Conservation (phyloP, 2,329 filamentous ascomycete species). For the Exophiala lecanii-corni region DNA sequence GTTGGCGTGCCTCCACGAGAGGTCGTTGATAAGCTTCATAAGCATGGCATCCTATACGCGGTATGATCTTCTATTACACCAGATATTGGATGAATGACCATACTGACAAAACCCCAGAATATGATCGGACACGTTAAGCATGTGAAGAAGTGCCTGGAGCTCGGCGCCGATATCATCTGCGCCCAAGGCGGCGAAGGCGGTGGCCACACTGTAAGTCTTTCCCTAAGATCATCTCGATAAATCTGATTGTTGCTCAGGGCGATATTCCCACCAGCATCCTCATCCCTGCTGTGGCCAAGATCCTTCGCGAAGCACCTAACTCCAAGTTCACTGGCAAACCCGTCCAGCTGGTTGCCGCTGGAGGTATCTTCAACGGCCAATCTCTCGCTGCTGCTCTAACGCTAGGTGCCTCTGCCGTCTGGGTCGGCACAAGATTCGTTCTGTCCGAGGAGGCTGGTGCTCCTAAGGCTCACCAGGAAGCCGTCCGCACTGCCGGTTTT, state of each 20-base stretch:
- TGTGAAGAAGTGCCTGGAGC: slow-evolving; percentile 88
- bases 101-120: slow-evolving; percentile 68
- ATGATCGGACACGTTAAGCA: slow-evolving; percentile 99
- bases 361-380: slow-evolving; percentile 90
- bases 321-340: slow-evolving; percentile 80
- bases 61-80: slow-evolving; percentile 4
- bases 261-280: slow-evolving; percentile 87
- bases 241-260: slow-evolving; percentile 42
- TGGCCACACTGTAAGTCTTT: slow-evolving; percentile 60
- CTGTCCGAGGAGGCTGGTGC: slow-evolving; percentile 91
- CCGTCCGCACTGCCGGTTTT: slow-evolving; percentile 83
- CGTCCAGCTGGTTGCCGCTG: slow-evolving; percentile 88
- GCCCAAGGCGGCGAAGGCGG: slow-evolving; percentile 97
- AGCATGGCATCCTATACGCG: slow-evolving; percentile 64
- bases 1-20: slow-evolving; percentile 87
- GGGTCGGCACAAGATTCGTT: slow-evolving; percentile 96
- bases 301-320: slow-evolving; percentile 68
- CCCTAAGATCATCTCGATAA: slow-evolving; percentile 32
- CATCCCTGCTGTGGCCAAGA: slow-evolving; percentile 84
- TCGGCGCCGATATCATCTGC: slow-evolving; percentile 94
- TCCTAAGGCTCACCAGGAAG: slow-evolving; percentile 89
- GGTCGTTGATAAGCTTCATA: slow-evolving; percentile 87
- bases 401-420: slow-evolving; percentile 87
- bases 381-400: slow-evolving; percentile 84
- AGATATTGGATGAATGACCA: not conserved